A percentile compares a stretch with the other conserved stretches of the same genome.
These are phyloP conservation scores for Sedum album DNA, from an alignment of 164 flowering plant genomes.

Conservation along the genomic window DNA sequence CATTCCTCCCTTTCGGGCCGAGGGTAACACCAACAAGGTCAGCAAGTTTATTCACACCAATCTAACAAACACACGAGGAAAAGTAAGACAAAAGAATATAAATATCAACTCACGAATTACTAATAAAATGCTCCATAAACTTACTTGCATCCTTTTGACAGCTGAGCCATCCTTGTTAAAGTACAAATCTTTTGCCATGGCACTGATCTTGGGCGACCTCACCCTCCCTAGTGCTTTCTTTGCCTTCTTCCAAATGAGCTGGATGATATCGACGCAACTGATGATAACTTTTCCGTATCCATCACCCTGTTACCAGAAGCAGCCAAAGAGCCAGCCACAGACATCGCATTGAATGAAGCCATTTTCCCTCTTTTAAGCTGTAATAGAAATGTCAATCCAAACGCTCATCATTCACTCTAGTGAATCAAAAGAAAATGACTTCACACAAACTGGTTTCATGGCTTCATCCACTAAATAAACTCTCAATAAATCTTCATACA, in stretches of 20 bases:
- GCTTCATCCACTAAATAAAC: no score
- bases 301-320: constrained; percentile 28
- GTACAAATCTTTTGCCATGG: constrained; percentile 87
- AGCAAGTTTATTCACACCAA: constrained; percentile 96
- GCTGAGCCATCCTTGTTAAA: constrained; percentile 96
- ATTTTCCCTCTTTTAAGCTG: constrained; percentile 22
- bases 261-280: constrained; percentile 52
- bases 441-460: no score
- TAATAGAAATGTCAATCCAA: background rate
- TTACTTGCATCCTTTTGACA: constrained; percentile 77
- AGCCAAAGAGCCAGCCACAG: constrained; percentile 56
- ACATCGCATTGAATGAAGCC: constrained; percentile 64
- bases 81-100: background rate
- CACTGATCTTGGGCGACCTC: constrained; percentile 36
- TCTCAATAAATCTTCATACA: background rate
- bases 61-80: constrained; percentile 24
- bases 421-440: no score
- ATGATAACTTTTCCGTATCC: constrained; percentile 49
- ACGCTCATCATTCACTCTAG: background rate
- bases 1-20: constrained; percentile 98
- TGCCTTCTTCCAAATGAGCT: constrained; percentile 36
- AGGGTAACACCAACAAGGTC: constrained; percentile 97
- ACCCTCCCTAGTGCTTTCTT: constrained; percentile 25
- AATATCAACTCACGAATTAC: background rate
- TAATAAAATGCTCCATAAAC: constrained; percentile 10